Conservation (phyloP, 768 basidiomycete species). For the Kwoniella botswanensis region DNA sequence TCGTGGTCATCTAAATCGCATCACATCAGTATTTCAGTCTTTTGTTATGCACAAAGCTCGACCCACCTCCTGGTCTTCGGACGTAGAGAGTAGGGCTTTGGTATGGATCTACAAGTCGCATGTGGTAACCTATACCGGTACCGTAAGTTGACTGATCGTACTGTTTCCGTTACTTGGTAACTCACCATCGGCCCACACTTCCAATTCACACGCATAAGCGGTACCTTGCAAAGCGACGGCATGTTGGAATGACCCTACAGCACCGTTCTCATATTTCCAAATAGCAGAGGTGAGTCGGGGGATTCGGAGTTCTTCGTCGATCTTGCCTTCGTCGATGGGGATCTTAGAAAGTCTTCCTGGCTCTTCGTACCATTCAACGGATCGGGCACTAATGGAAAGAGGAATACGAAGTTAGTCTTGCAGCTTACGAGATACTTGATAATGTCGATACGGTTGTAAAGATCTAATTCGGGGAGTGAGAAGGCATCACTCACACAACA, state of each 20-base stretch:
- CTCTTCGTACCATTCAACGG: conserved; percentile 88
- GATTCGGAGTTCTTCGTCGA: conserved; percentile 84
- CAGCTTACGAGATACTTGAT: too few species aligned
- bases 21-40: neutral
- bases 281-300: conserved; percentile 90
- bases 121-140: conserved; percentile 75
- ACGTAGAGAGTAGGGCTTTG: conserved; percentile 86
- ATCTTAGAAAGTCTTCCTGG: conserved; percentile 84
- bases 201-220: conserved; percentile 92
- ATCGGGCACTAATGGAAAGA: conserved; percentile 64
- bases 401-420: conserved; percentile 5
- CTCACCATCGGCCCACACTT: conserved; percentile 85
- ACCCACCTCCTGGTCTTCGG: conserved; percentile 67
- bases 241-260: conserved; percentile 90
- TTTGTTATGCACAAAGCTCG: too few species aligned
- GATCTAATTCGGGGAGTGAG: too few species aligned
- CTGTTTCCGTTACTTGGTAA: neutral
- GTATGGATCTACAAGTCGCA: conserved; percentile 74
- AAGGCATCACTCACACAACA: conserved; percentile 60
- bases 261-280: conserved; percentile 97
- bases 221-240: conserved; percentile 87
- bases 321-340: conserved; percentile 79
- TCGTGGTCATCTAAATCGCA: conserved; percentile 56
- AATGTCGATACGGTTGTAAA: too few species aligned
- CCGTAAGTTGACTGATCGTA: conserved; percentile 56